Base-by-base conservation (phyloP, 441 rosid genomes). In the Pelargonium cotyledonis region DNA sequence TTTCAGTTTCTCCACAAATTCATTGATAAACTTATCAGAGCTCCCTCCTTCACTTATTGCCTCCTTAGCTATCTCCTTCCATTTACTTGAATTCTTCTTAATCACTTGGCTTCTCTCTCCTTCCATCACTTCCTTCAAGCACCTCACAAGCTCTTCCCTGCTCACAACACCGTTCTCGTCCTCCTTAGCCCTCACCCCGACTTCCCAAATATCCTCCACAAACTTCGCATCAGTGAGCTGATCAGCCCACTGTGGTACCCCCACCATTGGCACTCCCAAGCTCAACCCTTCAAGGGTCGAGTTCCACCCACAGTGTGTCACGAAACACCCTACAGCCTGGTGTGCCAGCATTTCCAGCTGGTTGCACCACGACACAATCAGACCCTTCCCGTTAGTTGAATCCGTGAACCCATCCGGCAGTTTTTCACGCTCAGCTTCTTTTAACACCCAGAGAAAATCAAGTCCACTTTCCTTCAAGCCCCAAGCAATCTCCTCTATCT, bases 251-350 rank as follows among this genome's bases (percentile, higher is more conserved):
- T 79, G 81, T 0, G 88, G 89, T 62, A 87, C 55, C 8, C 80
- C 83, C 19, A 83, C 72, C 83, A 87, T 82, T 0, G 88, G 89
- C 38, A 87, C 82, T 0, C 87, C 87, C 0, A 80, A 77, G 81
- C 86, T 79, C 11, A 85, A 76, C 62, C 81, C 87, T 77, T 85
- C 89, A 0, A 81, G 75, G 7, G 83, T 83, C 1, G 89, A 83
- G 78, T 85, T 85, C 86, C 89, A 85, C 43, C 89, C 89, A 5
- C 89, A 80, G 67, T 85, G 91, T 1, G 85, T 79, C 72, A 83
- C 74, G 11, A 87, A 87, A 69, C 88, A 79, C 3, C 88, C 85
- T 0, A 74, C 53, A 9, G 83, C 76, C 43, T 14, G 18, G 71
- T 87, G 86, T 19, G 71, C 79, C 15, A 85, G 78, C 69, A 82